These are phyloP conservation scores for Moesziomyces sp. DNA, from an alignment of 1,284 basidiomycete genomes.

Conservation along the genomic window DNA sequence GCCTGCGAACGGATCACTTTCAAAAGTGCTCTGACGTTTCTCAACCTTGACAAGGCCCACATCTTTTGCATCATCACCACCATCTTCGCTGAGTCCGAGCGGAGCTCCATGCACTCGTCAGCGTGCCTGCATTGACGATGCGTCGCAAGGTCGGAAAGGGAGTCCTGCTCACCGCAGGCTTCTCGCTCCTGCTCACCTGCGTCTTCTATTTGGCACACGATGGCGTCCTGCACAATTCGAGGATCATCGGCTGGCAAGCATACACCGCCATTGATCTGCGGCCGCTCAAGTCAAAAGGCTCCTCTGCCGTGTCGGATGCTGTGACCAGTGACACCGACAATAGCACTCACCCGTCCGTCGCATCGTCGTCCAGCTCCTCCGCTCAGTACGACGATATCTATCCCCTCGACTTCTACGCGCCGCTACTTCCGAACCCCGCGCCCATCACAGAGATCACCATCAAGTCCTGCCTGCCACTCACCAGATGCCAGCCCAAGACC, in stretches of 20 bases:
- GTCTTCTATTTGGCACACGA: constrained; percentile 51
- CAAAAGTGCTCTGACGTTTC: not conserved
- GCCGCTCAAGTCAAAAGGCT: not conserved
- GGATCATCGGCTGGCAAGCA: constrained; percentile 51
- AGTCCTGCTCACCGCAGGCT: constrained; percentile 33
- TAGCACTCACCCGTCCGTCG: not conserved
- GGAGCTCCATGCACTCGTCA: not conserved
- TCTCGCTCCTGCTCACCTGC: constrained; percentile 39
- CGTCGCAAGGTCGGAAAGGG: constrained; percentile 28
- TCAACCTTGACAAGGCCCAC: no score
- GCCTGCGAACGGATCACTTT: not conserved
- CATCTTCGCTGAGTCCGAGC: no score
- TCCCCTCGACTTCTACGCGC: constrained; percentile 57
- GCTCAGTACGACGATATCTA: constrained; percentile 36
- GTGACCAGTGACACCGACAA: not conserved
- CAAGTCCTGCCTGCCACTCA: constrained; percentile 75
- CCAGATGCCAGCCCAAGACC: constrained; percentile 77
- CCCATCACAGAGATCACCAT: constrained; percentile 79
- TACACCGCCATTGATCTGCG: constrained; percentile 31
- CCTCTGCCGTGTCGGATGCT: not conserved
- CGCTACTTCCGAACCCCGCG: constrained; percentile 53
- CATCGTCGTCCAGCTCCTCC: not conserved
- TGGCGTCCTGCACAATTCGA: constrained; percentile 19
- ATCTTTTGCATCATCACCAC: no score
- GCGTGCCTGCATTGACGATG: constrained; percentile 2